phyloP scores from a whole-genome alignment of 2,329 filamentous ascomycete species.

The Emmonsiellopsis sp. region DNA sequence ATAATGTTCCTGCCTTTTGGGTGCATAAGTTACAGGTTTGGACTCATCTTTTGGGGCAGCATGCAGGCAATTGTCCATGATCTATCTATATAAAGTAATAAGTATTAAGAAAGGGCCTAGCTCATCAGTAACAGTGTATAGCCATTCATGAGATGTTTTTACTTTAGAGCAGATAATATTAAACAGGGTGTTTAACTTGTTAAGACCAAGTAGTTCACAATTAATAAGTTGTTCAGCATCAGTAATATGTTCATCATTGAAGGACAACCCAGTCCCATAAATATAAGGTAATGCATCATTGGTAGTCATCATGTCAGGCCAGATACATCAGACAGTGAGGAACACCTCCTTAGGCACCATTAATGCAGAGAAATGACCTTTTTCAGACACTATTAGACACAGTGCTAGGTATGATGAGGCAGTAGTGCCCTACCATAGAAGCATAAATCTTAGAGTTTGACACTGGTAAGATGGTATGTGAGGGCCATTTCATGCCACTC shows the following conservation, averaged over 20 bases:
- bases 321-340: constrained; percentile 2
- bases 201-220: not conserved
- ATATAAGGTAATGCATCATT: not conserved
- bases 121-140: constrained; percentile 5
- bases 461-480: too few relatives aligned
- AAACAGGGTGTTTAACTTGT: constrained; percentile 4
- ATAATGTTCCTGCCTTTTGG: not conserved
- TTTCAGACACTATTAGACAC: not conserved
- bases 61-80: constrained; percentile 2
- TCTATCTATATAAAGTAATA: constrained; percentile 6
- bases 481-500: not conserved
- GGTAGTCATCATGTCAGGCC: not conserved
- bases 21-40: not conserved
- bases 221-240: not conserved
- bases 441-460: not conserved
- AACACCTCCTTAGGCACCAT: constrained; percentile 6
- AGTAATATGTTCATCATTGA: constrained; percentile 1
- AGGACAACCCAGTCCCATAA: not conserved
- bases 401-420: not conserved
- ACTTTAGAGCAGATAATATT: constrained; percentile 1
- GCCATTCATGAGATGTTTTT: constrained; percentile 1
- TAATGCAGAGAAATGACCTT: constrained; percentile 6
- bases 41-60: not conserved
- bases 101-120: constrained; percentile 10
- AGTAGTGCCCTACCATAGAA: not conserved